A percentile compares a stretch with the other conserved stretches of the same genome.
Conservation (phyloP, 2,329 filamentous ascomycete species). For the Diaporthe sp. region DNA sequence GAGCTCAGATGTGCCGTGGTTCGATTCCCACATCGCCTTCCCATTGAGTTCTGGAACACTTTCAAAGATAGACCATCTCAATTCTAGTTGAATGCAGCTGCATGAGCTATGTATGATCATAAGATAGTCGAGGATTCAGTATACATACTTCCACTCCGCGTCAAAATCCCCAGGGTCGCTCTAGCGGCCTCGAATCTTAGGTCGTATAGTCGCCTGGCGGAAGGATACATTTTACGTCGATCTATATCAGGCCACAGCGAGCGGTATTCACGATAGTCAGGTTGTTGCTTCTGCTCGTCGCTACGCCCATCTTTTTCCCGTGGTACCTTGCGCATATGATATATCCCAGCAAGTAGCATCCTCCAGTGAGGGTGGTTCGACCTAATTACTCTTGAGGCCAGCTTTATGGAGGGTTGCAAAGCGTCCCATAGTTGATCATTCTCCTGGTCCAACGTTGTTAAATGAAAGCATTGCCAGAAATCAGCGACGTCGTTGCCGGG, state of each 20-base stretch:
- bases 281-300: not conserved
- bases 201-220: not conserved
- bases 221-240: not conserved
- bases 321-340: constrained; percentile 9
- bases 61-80: not conserved
- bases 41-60: not conserved
- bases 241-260: not conserved
- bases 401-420: not conserved
- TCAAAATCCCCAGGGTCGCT: constrained; percentile 7
- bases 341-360: constrained; percentile 3
- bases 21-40: not conserved
- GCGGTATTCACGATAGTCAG: constrained; percentile 3
- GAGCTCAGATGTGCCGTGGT: not conserved
- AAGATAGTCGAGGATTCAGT: not conserved
- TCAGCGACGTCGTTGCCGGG: rapidly evolving
- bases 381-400: constrained; percentile 2
- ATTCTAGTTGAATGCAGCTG: not conserved
- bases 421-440: not conserved
- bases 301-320: constrained; percentile 5
- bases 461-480: too few species aligned
- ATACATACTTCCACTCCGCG: not conserved
- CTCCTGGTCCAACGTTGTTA: not conserved
- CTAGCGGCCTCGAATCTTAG: not conserved
- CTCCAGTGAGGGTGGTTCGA: constrained; percentile 18
- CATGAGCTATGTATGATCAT: not conserved